Evolutionary conservation across 805 yeast species (phyloP).

Genomic region (Wickerhamomyces queroliae): DNA sequence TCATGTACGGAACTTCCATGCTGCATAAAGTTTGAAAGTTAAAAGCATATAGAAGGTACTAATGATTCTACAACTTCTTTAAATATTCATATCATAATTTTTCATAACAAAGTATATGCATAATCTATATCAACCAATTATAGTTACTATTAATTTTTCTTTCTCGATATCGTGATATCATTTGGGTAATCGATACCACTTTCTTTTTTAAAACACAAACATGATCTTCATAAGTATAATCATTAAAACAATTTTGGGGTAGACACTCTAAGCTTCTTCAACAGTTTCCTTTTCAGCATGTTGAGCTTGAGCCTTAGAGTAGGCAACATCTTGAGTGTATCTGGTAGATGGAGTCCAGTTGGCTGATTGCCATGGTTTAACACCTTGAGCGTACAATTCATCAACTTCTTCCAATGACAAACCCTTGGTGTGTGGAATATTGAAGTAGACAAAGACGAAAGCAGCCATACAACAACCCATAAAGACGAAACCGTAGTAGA

Average conservation of each 20-base stretch:
- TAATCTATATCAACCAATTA: too few relatives aligned
- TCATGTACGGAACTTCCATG: too few relatives aligned
- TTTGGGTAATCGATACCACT: too few relatives aligned
- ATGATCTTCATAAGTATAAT: too few relatives aligned
- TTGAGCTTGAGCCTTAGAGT: neutral
- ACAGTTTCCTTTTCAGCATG: neutral
- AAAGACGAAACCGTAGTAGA: slow-evolving; percentile 64
- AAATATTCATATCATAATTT: too few relatives aligned
- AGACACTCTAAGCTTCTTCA: neutral
- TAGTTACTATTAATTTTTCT: too few relatives aligned
- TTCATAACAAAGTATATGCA: too few relatives aligned
- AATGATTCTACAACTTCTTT: too few relatives aligned
- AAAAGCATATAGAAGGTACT: too few relatives aligned
- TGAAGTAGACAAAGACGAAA: slow-evolving; percentile 64
- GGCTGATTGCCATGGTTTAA: neutral
- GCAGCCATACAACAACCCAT: slow-evolving; percentile 55
- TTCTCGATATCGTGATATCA: too few relatives aligned
- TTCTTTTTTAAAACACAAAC: too few relatives aligned
- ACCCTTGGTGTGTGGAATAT: slow-evolving; percentile 76
- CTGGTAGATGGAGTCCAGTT: neutral
- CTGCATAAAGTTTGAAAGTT: too few relatives aligned
- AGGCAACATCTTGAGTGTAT: neutral
- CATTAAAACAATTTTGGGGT: neutral
- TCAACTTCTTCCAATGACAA: slow-evolving; percentile 80
- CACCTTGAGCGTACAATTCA: slow-evolving; percentile 40